Percentiles rank a stretch among this genome's conserved stretches.
phyloP scores from a whole-genome alignment of 2,329 filamentous ascomycete genomes.

The Ophiostoma piceae region DNA sequence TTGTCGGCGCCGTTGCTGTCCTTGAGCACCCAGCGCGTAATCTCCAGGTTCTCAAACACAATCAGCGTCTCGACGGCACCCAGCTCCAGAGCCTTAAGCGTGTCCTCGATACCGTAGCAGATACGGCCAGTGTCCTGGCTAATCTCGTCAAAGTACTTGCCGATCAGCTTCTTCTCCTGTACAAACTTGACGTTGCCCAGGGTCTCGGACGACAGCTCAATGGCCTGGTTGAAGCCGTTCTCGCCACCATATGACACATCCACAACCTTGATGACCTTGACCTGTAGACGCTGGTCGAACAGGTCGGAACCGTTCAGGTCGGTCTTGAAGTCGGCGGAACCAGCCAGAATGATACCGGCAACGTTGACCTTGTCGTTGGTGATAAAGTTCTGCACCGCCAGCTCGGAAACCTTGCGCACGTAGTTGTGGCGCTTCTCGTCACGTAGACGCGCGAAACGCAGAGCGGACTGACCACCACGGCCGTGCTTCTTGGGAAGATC shows the following conservation, averaged over 20 bases:
- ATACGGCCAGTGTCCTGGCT: conserved; percentile 95
- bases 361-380: conserved; percentile 98
- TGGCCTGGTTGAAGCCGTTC: conserved; percentile 99
- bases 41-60: conserved; percentile 94
- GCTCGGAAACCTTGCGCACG: conserved; percentile 94
- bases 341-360: conserved; percentile 87
- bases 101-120: conserved; percentile 97
- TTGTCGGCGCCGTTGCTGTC: conserved; percentile 65
- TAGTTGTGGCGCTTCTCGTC: conserved; percentile 99
- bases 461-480: conserved; percentile 97
- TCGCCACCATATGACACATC: conserved; percentile 98
- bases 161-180: conserved; percentile 99
- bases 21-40: conserved; percentile 88
- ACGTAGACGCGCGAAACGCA: conserved; percentile 98
- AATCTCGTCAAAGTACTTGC: conserved; percentile 98
- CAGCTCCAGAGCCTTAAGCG: conserved; percentile 90
- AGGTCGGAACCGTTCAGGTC: conserved; percentile 96
- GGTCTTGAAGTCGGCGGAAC: conserved; percentile 99
- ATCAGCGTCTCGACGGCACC: conserved; percentile 93
- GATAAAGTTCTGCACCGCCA: conserved; percentile 98
- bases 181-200: conserved; percentile 99
- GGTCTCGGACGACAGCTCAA: conserved; percentile 90
- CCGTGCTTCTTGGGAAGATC: conserved; percentile 99
- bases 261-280: conserved; percentile 98
- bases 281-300: conserved; percentile 85